phyloP scores from a whole-genome alignment of 208 protist genomes.

The Leishmania turanica region DNA sequence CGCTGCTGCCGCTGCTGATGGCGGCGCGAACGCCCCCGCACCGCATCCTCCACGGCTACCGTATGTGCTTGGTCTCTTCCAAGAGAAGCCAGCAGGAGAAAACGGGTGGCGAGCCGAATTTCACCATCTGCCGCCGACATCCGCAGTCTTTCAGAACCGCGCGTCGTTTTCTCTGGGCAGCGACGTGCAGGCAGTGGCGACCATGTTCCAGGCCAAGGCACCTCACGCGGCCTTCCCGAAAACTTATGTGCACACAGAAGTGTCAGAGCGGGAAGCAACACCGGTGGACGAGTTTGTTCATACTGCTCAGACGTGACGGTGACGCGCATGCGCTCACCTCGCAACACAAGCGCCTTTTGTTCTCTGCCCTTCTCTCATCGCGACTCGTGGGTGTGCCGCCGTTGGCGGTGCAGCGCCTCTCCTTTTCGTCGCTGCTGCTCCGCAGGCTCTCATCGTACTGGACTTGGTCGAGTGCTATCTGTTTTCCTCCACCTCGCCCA shows the following conservation, averaged over 20 bases:
- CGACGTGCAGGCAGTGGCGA: not conserved
- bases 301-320: too few relatives aligned
- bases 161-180: conserved; percentile 12
- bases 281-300: conserved; percentile 21
- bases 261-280: conserved; percentile 21
- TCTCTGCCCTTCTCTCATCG: too few relatives aligned
- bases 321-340: not conserved
- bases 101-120: conserved; percentile 18
- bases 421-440: not conserved
- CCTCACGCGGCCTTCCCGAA: conserved; percentile 34
- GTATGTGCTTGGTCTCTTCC: conserved; percentile 29
- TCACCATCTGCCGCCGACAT: conserved; percentile 8
- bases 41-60: not conserved
- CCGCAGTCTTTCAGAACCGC: conserved; percentile 21
- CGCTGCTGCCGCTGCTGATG: not conserved
- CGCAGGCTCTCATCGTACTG: not conserved
- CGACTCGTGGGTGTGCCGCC: not conserved
- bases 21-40: not conserved
- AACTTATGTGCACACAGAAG: conserved; percentile 21
- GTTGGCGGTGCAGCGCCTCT: not conserved
- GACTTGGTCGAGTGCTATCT: not conserved
- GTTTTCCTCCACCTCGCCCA: not conserved
- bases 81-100: conserved; percentile 9
- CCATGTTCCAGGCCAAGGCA: conserved; percentile 28
- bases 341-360: not conserved